Evolutionary conservation across 306 rosid genomes (phyloP).

Genomic region (Sphenostylis stenocarpa): DNA sequence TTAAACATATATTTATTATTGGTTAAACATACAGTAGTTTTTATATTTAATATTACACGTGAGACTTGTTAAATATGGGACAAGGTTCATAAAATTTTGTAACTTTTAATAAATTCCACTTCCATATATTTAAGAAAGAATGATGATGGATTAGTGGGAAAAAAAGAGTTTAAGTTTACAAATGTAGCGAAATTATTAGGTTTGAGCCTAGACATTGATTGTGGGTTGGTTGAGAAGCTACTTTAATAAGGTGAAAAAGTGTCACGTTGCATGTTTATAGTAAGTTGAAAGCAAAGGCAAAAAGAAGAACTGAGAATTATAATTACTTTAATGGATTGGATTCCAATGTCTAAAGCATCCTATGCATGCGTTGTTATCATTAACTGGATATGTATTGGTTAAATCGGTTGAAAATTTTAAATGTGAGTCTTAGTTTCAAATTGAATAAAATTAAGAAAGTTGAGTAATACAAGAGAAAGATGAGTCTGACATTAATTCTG

Average conservation of each 20-base stretch:
- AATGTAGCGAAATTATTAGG: not conserved
- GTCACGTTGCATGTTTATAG: not conserved
- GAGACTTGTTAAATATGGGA: no score
- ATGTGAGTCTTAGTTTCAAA: no score
- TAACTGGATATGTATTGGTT: not conserved
- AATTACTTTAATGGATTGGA: slow-evolving; percentile 28
- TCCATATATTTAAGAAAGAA: not conserved
- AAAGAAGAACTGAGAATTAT: slow-evolving; percentile 17
- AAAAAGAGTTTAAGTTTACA: not conserved
- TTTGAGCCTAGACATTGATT: not conserved
- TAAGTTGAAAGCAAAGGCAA: slow-evolving; percentile 49
- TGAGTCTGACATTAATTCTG: no score
- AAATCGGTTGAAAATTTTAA: no score
- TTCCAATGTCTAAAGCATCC: slow-evolving; percentile 42
- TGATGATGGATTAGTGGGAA: not conserved
- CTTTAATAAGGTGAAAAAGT: not conserved
- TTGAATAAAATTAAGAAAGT: no score
- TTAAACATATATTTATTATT: no score
- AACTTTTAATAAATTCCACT: no score
- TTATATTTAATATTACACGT: no score
- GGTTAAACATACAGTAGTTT: no score
- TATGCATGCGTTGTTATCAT: slow-evolving; percentile 8
- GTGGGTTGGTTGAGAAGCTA: slow-evolving; percentile 26
- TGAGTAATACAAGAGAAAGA: no score
- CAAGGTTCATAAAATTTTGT: no score